Base-by-base conservation (phyloP, 2,329 filamentous ascomycete species). In the Phaeomoniella chlamydospora region DNA sequence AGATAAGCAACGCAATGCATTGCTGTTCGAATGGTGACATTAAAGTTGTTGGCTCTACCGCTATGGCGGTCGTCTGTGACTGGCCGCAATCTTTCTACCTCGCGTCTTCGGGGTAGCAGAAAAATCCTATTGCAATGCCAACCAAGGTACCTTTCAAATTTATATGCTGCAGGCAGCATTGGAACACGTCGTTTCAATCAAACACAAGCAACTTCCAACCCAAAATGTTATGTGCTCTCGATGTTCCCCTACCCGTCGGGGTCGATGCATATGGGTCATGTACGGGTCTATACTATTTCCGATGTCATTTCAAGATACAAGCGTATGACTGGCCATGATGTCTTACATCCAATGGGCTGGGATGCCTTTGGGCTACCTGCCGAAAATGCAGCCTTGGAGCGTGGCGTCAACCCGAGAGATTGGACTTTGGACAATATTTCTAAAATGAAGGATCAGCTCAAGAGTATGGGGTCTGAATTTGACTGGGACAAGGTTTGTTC, bases 171-270 rank as follows among this genome's bases (percentile, higher is more conserved):
- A n/a, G n/a, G n/a, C n/a, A n/a, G n/a, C n/a, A n/a, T n/a, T n/a
- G n/a, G n/a, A n/a, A n/a, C n/a, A n/a, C n/a, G n/a, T n/a, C n/a
- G n/a, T n/a, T n/a, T n/a, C n/a, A n/a, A n/a, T n/a, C n/a, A n/a
- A n/a, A n/a, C n/a, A n/a, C n/a, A n/a, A n/a, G n/a, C n/a, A n/a
- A n/a, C n/a, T n/a, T n/a, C n/a, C n/a, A 55, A 57, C 44, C 53
- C 52, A 13, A 67, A 63, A 40, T 61, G 59, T 17, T 93, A 88
- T 54, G 74, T 93, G 42, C 65, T 93, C 37, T 79, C 86, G 44
- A 94, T 94, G 86, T 93, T 93, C 52, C 86, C 86, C 0, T 94
- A 94, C 54, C 86, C 86, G 1, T 93, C 86, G 0, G 86, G 86
- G 18, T 77, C 76, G 18, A 68, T 94, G 17, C 86, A 94, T 54